Evolutionary conservation across 2,329 filamentous ascomycete genomes (phyloP).

Genomic region (Penicillium psychrosexuale): DNA sequence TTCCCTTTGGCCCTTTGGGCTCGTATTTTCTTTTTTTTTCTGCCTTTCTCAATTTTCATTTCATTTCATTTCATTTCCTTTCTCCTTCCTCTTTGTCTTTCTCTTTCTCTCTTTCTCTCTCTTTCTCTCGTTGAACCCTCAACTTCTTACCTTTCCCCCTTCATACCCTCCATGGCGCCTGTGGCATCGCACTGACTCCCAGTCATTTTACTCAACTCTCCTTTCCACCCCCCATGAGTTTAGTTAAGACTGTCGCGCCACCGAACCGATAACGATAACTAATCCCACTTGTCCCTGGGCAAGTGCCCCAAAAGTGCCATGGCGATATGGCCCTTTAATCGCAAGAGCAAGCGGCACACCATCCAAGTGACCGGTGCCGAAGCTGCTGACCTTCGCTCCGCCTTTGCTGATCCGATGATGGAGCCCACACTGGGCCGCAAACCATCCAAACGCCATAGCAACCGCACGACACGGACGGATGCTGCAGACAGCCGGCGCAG

Average conservation of each 20-base stretch:
- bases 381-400: slow-evolving; percentile 34
- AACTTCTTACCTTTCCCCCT: background rate
- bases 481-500: slow-evolving; percentile 20
- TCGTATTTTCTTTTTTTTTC: background rate
- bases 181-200: background rate
- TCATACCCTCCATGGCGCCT: background rate
- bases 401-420: slow-evolving; percentile 32
- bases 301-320: slow-evolving; percentile 47
- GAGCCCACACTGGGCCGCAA: slow-evolving; percentile 31
- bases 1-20: background rate
- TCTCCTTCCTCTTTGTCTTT: slow-evolving; percentile 9
- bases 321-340: slow-evolving; percentile 81
- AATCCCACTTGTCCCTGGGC: slow-evolving; percentile 14
- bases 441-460: slow-evolving; percentile 36
- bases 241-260: slow-evolving; percentile 20
- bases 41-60: background rate
- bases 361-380: slow-evolving; percentile 55
- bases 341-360: slow-evolving; percentile 66
- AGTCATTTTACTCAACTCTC: background rate
- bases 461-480: slow-evolving; percentile 27
- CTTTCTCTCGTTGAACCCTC: background rate
- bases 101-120: slow-evolving; percentile 14
- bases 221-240: slow-evolving; percentile 27
- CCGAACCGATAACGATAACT: slow-evolving; percentile 18
- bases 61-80: slow-evolving; percentile 3